Evolutionary conservation across 1,284 basidiomycete species (phyloP), one percentile per base, ranked within the genome.

Genomic region (Ceratobasidium sp.): DNA sequence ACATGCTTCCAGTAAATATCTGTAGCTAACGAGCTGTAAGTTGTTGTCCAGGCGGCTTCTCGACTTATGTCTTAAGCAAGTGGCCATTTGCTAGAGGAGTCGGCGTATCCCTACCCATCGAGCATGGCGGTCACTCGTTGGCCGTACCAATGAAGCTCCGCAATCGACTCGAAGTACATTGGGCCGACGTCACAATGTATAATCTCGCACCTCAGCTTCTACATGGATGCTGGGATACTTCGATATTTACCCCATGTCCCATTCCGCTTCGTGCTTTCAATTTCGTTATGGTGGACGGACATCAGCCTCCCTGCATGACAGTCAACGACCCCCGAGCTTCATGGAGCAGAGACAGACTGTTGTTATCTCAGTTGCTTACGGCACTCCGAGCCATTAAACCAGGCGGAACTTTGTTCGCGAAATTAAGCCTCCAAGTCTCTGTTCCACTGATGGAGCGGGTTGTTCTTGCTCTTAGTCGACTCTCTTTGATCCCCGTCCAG

Each of bases 271-370:
- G 75, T 2, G 53, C 69, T 15, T 83, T 81, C 73, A 78, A 81
- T 65, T 77, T 84, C 24, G 82, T 83, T 14, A 74, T 84, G 22
- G 79, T 83, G 53, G 84, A 84, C 71, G 82, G 81, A 8, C 82
- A 83, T 73, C 80, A 80, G 1, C 77, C 84, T 6, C 69, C 69
- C 9, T 62, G 50, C 31, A 72, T 72, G 57, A 9, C 31, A 19
- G 14, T n/a, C 14, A 15, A 53, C 19, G 69, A 72, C 24, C 69
- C 69, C n/a, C 69, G 69, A 33, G 48, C 19, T 31, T 15, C 56
- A 24, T 82, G 82, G 65, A 80, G 77, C 44, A 33, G 63, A 22
- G 75, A 75, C 7, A 66, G 65, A 5, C 79, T 84, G 5, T 75
- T 82, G 17, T 76, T 84, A n/a, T 78, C 82, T 0, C 82, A 83